Conservation (phyloP, 192 early-diverging fungal species). For the Dissophora globulifera region DNA sequence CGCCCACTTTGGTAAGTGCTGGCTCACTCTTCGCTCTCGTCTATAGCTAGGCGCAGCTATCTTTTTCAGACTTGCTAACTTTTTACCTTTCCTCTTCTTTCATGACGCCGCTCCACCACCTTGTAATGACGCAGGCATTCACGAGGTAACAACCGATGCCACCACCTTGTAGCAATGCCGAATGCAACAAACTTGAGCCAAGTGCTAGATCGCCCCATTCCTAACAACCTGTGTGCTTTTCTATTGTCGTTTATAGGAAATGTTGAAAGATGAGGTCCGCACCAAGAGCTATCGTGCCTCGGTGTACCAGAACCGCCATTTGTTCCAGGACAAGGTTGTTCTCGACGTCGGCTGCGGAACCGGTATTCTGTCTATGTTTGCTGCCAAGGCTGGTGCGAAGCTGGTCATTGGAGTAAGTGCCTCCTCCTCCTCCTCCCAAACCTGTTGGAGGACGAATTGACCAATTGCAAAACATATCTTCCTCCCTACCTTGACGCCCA, state of each 20-base stretch:
- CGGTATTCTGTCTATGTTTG: slow-evolving; percentile 93
- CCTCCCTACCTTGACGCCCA: too few species aligned
- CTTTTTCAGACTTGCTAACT: too few species aligned
- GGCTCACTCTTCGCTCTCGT: too few species aligned
- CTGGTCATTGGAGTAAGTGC: slow-evolving; percentile 60
- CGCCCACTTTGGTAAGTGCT: slow-evolving; percentile 89
- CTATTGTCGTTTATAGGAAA: slow-evolving; percentile 69
- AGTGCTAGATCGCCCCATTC: too few species aligned
- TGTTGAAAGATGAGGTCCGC: slow-evolving; percentile 86
- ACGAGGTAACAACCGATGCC: slow-evolving; percentile 72
- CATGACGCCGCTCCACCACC: background rate
- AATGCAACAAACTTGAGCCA: too few species aligned
- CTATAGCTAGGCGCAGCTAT: too few species aligned
- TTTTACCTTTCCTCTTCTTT: background rate
- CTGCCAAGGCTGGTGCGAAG: slow-evolving; percentile 85
- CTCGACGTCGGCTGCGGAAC: slow-evolving; percentile 93
- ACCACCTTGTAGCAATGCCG: too few species aligned
- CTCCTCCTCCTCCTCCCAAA: background rate
- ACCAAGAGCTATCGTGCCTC: slow-evolving; percentile 85
- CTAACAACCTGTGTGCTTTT: too few species aligned
- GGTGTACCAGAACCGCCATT: slow-evolving; percentile 84
- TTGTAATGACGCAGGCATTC: slow-evolving; percentile 71
- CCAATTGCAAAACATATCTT: background rate
- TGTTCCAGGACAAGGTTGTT: slow-evolving; percentile 88
- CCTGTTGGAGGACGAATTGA: background rate